Evolutionary conservation across 306 rosid species (phyloP), one percentile per base, ranked within the genome.

Genomic region (Malus orientalis): DNA sequence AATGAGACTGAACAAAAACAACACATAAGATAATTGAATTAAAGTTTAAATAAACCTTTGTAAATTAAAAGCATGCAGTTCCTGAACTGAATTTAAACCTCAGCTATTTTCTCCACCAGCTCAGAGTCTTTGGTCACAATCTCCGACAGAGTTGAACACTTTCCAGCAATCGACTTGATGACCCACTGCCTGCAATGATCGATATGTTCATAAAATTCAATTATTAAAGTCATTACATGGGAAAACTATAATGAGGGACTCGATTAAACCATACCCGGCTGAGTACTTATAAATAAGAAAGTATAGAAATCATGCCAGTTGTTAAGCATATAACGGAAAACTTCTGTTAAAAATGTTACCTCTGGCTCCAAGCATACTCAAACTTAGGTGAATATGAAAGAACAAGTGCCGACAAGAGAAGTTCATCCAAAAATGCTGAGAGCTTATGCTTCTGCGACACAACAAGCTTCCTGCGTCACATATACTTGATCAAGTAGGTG

Each of bases 51-150:
- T 82, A 81, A 82, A 79, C 42, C 59, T 82, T 83, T 30, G 49
- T 45, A 85, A 79, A 58, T 85, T 78, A 88, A 80, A 42, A 86
- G 61, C 78, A 83, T 32, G 80, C 45, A 80, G 83, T 84, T 86
- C 80, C 74, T 79, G 83, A 30, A 84, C 74, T 70, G 79, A 82
- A 86, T 67, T 87, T 85, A 85, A 76, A 95, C 97, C 97, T 95
- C 97, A 12, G 96, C 97, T 84, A 87, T 86, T 88, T 88, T 95
- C 85, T 92, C 96, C 88, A 89, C 98, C 84, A 95, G 89, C 85
- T 92, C 92, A 85, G 97, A 95, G 85, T 95, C 98, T 81, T 89
- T 92, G 80, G 74, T 75, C 86, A 92, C 70, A 83, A 90, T 89
- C 74, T 92, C 93, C 69, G 83, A 85, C 70, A 88, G 68, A 78